Percentiles rank a stretch among this genome's conserved stretches.
These are phyloP conservation scores for Bipolaris zeicola DNA, from an alignment of 2,329 filamentous ascomycete species.

Conservation along the genomic window DNA sequence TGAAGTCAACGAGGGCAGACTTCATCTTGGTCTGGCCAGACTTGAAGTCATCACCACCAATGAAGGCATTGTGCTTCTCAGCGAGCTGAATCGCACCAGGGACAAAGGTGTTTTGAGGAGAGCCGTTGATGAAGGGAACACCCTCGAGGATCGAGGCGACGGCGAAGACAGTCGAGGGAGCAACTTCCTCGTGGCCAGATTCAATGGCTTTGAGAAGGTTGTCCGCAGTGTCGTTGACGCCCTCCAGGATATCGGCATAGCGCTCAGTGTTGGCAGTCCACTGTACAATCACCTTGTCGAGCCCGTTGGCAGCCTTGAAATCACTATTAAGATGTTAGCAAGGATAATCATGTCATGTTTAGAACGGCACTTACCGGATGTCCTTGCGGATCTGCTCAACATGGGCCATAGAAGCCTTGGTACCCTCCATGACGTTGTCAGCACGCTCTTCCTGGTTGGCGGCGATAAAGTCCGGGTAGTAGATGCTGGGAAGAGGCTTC, in stretches of 20 bases:
- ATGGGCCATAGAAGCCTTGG: constrained; percentile 83
- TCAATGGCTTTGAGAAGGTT: constrained; percentile 90
- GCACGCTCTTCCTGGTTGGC: constrained; percentile 97
- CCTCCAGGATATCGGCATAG: constrained; percentile 83
- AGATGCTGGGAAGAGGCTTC: constrained; percentile 90
- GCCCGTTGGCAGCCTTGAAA: constrained; percentile 82
- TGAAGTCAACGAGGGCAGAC: constrained; percentile 95
- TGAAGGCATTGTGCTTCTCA: constrained; percentile 83
- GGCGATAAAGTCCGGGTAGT: constrained; percentile 99
- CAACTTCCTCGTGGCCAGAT: constrained; percentile 84
- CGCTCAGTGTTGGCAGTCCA: constrained; percentile 99
- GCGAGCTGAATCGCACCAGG: constrained; percentile 89
- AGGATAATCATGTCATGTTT: background rate
- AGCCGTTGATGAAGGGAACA: constrained; percentile 97
- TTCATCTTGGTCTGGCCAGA: constrained; percentile 99
- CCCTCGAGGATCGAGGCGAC: constrained; percentile 91
- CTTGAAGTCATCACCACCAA: constrained; percentile 99
- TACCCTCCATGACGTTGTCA: constrained; percentile 84
- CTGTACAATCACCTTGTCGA: constrained; percentile 96
- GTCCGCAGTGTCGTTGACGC: constrained; percentile 95
- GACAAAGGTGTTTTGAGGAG: constrained; percentile 98
- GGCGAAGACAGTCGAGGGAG: constrained; percentile 94
- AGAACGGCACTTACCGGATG: constrained; percentile 68
- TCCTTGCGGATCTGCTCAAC: constrained; percentile 93
- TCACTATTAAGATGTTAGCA: constrained; percentile 55